Percentiles rank a stretch among this genome's conserved stretches.
Conservation (phyloP, 1,284 basidiomycete species). For the Ceratobasidium sp. region DNA sequence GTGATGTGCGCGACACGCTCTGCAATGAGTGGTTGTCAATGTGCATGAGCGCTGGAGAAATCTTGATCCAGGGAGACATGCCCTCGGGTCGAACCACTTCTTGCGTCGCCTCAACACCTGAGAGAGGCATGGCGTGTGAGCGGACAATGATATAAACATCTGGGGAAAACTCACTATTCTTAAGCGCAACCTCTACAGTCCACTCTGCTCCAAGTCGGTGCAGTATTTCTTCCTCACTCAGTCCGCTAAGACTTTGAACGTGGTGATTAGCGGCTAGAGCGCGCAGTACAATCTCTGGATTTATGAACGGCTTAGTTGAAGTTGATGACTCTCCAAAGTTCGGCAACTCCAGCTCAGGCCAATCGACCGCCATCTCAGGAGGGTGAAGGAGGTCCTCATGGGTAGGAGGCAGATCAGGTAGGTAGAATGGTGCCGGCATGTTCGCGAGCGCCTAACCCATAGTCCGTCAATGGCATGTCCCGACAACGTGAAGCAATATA, state of each 20-base stretch:
- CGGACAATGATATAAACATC: conserved; percentile 1
- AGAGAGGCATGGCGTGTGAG: conserved; percentile 10
- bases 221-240: conserved; percentile 67
- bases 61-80: conserved; percentile 75
- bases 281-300: conserved; percentile 64
- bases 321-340: conserved; percentile 40
- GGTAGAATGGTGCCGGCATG: conserved; percentile 42
- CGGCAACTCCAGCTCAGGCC: conserved; percentile 36
- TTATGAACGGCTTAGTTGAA: conserved; percentile 53
- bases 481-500: conserved; percentile 37
- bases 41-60: conserved; percentile 85
- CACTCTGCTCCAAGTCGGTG: conserved; percentile 68
- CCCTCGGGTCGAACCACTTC: conserved; percentile 69
- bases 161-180: conserved; percentile 73
- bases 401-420: conserved; percentile 53
- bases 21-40: conserved; percentile 87
- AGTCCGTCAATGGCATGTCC: conserved; percentile 11
- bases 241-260: conserved; percentile 71
- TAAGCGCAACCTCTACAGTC: conserved; percentile 79
- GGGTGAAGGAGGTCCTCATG: conserved; percentile 55
- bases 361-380: conserved; percentile 46
- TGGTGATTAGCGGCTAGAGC: conserved; percentile 63
- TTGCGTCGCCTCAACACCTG: conserved; percentile 70
- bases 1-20: conserved; percentile 76
- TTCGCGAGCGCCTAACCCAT: conserved; percentile 42